A percentile compares a stretch with the other conserved stretches of the same genome.
phyloP scores from a whole-genome alignment of 106 monocot genomes.

The Dactylorhiza incarnata region DNA sequence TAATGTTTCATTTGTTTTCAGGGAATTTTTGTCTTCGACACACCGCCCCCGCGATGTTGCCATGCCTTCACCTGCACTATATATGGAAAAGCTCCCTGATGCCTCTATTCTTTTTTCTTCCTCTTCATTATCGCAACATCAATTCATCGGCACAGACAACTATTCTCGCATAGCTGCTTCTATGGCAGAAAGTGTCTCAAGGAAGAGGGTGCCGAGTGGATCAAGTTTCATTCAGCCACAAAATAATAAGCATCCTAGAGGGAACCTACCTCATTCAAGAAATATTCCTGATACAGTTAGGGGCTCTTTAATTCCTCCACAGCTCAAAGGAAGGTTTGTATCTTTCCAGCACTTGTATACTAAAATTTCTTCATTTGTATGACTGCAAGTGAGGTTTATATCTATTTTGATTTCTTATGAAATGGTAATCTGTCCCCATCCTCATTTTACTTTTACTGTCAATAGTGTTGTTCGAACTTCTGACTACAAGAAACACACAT shows the following conservation, averaged over 20 bases:
- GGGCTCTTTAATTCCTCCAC: conserved; percentile 57
- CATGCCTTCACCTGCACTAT: conserved; percentile 19
- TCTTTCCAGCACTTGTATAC: not conserved
- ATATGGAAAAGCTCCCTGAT: conserved; percentile 59
- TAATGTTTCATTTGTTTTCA: not conserved
- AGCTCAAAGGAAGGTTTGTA: conserved; percentile 78
- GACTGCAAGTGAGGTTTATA: not conserved
- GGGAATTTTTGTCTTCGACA: not conserved
- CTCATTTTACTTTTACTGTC: not conserved
- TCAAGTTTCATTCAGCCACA: conserved; percentile 19
- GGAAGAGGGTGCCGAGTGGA: conserved; percentile 75
- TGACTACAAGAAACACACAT: not conserved
- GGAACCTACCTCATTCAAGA: conserved; percentile 27
- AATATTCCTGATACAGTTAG: conserved; percentile 27
- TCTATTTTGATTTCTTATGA: not conserved
- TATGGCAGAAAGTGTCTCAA: conserved; percentile 28
- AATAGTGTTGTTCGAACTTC: not conserved
- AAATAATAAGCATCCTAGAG: conserved; percentile 55
- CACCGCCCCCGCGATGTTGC: conserved; percentile 1
- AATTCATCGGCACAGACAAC: conserved; percentile 17
- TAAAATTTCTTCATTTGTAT: conserved; percentile 5
- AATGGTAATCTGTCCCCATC: not conserved
- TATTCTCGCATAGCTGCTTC: conserved; percentile 39
- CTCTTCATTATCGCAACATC: conserved; percentile 25
- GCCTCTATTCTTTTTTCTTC: conserved; percentile 53